Evolutionary conservation across 345 rosid genomes (phyloP), one percentile per base, ranked within the genome.

Genomic region (Populus pruinosa): DNA sequence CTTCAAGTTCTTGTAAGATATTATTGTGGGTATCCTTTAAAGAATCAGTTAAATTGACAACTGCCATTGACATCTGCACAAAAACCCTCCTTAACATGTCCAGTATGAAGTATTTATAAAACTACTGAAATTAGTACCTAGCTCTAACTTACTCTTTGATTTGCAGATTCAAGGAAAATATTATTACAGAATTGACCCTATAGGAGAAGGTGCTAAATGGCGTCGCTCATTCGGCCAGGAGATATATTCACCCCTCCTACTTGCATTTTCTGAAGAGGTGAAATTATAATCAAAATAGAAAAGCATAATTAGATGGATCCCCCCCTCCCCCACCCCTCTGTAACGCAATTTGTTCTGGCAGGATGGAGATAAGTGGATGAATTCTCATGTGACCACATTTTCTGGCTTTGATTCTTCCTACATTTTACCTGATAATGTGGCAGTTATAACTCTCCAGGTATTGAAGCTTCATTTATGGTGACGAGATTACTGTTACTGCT

Each of bases 171-270:
- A 90, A 87, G 98, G 98, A 79, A 94, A 94, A 79, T 93, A 91
- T 75, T 94, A 93, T 81, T 93, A 82, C 85, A 86, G 93, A 87
- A 87, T 93, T 72, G 98, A 94, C 71, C 88, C 88, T n/a, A 71
- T 89, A 18, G 98, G 98, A 81, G 90, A 89, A 79, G 98, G 98
- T 83, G 94, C 98, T 44, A 91, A 90, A 82, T 94, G 98, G 98
- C 95, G 98, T 70, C 90, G 95, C 72, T 77, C 95, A 70, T 89
- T 90, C 76, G 95, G 98, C 68, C 97, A 94, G 83, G 97, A 94
- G 86, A 90, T 94, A 86, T 94, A 93, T 88, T 94, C 98, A 14
- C 98, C 98, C 12, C 90, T 93, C 72, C 82, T 94, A 69, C 84
- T 94, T 79, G 98, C 98, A 62, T 91, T 94, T 84, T 82, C 94